These are phyloP conservation scores for Lunasporangiospora selenospora DNA, from an alignment of 192 early-diverging fungal genomes.

Conservation along the genomic window DNA sequence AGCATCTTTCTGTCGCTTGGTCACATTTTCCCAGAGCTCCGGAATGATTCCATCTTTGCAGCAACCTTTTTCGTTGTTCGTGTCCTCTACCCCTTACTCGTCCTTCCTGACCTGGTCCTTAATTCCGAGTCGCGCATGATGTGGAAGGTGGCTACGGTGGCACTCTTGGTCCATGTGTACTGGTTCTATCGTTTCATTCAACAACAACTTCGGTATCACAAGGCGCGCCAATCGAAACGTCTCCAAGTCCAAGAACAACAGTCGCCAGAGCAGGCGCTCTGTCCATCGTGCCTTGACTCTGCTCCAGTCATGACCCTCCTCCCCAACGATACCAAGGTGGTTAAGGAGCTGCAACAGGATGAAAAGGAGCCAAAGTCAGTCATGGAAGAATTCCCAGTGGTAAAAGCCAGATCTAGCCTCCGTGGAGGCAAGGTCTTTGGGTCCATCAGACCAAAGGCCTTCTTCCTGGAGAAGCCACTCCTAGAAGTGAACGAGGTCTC, in stretches of 20 bases:
- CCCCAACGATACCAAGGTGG: too few relatives aligned
- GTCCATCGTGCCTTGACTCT: too few relatives aligned
- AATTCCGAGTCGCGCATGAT: constrained; percentile 35
- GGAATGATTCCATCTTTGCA: constrained; percentile 30
- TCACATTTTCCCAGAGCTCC: constrained; percentile 36
- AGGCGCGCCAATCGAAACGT: too few relatives aligned
- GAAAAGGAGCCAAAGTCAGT: too few relatives aligned
- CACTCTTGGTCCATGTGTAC: constrained; percentile 27
- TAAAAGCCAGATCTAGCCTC: too few relatives aligned
- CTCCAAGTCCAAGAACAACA: too few relatives aligned
- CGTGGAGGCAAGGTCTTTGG: too few relatives aligned
- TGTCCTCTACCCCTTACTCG: constrained; percentile 24
- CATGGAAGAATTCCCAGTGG: too few relatives aligned
- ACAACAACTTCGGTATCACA: constrained; percentile 30
- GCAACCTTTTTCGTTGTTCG: constrained; percentile 23
- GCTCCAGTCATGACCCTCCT: too few relatives aligned
- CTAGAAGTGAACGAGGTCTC: neutral
- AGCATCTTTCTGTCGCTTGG: constrained; percentile 38
- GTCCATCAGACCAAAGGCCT: too few relatives aligned
- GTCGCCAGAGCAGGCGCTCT: neutral
- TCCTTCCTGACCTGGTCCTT: constrained; percentile 30
- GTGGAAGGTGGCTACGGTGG: constrained; percentile 34
- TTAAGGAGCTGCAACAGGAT: too few relatives aligned
- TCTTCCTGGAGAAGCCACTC: too few relatives aligned
- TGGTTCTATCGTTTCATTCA: constrained; percentile 44